Evolutionary conservation across 1,139 yeast genomes (phyloP).

Genomic region (Kodamaea sp.): DNA sequence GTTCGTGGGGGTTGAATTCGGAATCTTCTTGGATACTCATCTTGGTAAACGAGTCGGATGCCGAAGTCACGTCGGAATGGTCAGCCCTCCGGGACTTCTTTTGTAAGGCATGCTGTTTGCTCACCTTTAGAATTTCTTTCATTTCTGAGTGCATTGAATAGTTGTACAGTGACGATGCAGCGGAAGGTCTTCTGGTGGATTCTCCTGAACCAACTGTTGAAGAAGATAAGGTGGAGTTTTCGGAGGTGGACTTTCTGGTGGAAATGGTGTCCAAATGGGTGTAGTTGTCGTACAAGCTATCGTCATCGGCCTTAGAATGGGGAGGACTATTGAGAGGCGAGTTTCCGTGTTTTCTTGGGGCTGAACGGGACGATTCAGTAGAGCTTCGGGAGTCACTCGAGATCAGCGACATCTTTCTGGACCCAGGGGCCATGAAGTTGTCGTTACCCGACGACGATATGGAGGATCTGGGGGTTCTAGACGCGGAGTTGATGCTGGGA

Average conservation of each 20-base stretch:
- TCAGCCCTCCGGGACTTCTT: slow-evolving; percentile 2
- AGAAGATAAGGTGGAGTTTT: slow-evolving; percentile 2
- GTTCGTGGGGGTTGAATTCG: slow-evolving; percentile 4
- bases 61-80: too few species aligned
- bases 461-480: slow-evolving; percentile 8
- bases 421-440: slow-evolving; percentile 2
- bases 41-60: slow-evolving; percentile 4
- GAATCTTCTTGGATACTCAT: slow-evolving; percentile 9
- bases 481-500: neutral
- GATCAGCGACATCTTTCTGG: slow-evolving; percentile 9
- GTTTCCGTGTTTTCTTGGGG: slow-evolving; percentile 1
- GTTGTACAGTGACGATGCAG: slow-evolving; percentile 5
- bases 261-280: neutral
- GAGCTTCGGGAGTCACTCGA: slow-evolving; percentile 8
- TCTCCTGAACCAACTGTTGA: slow-evolving; percentile 5
- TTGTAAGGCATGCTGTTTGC: slow-evolving; percentile 14
- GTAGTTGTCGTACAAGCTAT: slow-evolving; percentile 1
- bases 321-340: slow-evolving; percentile 2
- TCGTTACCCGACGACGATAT: slow-evolving; percentile 8
- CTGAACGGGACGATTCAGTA: slow-evolving; percentile 5
- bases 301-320: neutral
- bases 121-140: slow-evolving; percentile 16
- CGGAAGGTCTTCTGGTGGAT: slow-evolving; percentile 5
- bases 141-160: slow-evolving; percentile 17
- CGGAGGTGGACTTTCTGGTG: neutral